Base-by-base conservation (phyloP, 805 yeast genomes). In the Hanseniaspora thailandica region DNA sequence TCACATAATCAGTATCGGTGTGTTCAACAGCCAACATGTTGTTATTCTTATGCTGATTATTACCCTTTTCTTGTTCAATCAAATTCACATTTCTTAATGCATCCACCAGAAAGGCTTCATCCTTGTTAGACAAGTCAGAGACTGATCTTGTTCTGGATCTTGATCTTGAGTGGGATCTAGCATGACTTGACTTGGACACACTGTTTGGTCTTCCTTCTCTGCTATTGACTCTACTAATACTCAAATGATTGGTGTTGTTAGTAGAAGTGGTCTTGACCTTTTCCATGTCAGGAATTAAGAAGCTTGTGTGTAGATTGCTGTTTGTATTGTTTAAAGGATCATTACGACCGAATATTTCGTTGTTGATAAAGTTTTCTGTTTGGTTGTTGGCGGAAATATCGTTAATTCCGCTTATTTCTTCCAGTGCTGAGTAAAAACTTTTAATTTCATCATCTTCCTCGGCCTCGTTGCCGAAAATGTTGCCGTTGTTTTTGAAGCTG, bases 161-260 rank as follows among this genome's bases (percentile, higher is more conserved):
- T 22, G 48, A 46, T 20, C 58, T 55, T 22, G 62, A 58, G 23
- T 59, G 49, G 13, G 63, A 57, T 8, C 61, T 54, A 15, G 59
- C 46, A n/a, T 56, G 10, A 19, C n/a, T 26, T 3, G 46, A 30
- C 39, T 54, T 54, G 9, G 53, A 31, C 3, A 54, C 38, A 23
- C 53, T 47, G 8, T 48, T 54, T 7, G 44, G 25, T 47, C 56
- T 47, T 31, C 33, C 54, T 35, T 45, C 45, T 38, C 48, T 51
- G 12, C 38, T 44, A 22, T 13, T 35, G 15, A 35, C 48, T 15
- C 19, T 48, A 8, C 36, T 48, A 17, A 48, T 41, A 10, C 45
- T 41, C 19, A 25, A n/a, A 15, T 19, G 33, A 23, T 41, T 41
- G 19, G 13, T 8, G 8, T 34, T 33, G 6, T 38, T 45, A 5